Evolutionary conservation across 768 basidiomycete genomes (phyloP), one percentile per base, ranked within the genome.

Genomic region (Pholiota conissans): DNA sequence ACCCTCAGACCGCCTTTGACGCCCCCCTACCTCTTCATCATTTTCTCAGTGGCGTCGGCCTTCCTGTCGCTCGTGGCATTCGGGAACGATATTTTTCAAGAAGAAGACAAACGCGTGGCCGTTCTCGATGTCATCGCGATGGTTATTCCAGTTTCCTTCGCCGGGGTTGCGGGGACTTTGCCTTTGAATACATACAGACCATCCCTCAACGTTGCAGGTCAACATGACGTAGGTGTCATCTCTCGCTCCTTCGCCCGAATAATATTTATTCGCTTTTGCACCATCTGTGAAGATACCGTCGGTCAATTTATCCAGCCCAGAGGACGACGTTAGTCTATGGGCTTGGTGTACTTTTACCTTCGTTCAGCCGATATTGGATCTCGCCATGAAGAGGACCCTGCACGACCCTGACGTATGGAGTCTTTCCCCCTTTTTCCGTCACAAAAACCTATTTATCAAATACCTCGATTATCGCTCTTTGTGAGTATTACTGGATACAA

Each of bases 401-500:
- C 71, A 79, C 29, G 79, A 79, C 35, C 56, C 35, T 10, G 80
- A 89, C 64, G 81, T 89, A 6, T 90, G 87, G 87, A 70, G 65
- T 10, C 72, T 89, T 28, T 87, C 87, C 3, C 88, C 87, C 0
- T 87, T 79, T 59, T 87, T 90, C 69, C 76, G 75, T 26, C 87
- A 89, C 66, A 83, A 81, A 62, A 87, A 85, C 62, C 73, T 89
- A 11, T 90, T 89, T 67, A 75, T 70, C 37, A 90, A 88, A 67
- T 84, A 76, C 60, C 65, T 88, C 30, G 73, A 78, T 64, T 86
- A 87, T 67, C 76, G 74, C 55, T 61, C 68, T 42, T 62, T 63
- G 82, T 82, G 65, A 58, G 65, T 59, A 29, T 27, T 18, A n/a
- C 27, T 20, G n/a, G 6, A 11, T 40, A 2, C 47, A 27, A n/a